These are phyloP conservation scores for Fusarium siculi DNA, from an alignment of 2,329 filamentous ascomycete genomes.

Conservation along the genomic window DNA sequence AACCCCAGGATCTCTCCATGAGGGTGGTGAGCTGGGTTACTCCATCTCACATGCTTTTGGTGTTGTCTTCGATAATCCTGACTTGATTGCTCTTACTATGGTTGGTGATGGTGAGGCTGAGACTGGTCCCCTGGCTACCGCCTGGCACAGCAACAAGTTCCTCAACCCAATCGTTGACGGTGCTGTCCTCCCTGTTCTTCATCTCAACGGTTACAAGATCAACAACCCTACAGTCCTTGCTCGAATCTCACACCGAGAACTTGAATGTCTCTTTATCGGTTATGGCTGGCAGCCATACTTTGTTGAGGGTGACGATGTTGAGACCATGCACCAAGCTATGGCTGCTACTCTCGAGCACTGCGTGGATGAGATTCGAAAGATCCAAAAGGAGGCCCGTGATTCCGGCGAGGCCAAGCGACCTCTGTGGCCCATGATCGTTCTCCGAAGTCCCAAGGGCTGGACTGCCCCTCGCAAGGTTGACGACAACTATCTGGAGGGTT, in stretches of 20 bases:
- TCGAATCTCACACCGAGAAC: conserved; percentile 78
- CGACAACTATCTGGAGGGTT: conserved; percentile 77
- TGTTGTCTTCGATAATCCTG: conserved; percentile 77
- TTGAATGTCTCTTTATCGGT: conserved; percentile 74
- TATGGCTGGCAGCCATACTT: conserved; percentile 86
- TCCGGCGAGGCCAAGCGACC: conserved; percentile 76
- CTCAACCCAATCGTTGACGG: conserved; percentile 82
- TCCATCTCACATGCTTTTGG: conserved; percentile 83
- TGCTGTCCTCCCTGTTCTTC: conserved; percentile 79
- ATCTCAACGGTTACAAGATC: conserved; percentile 88
- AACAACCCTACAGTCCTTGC: conserved; percentile 81
- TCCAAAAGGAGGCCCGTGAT: conserved; percentile 77
- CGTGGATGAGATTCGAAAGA: conserved; percentile 73
- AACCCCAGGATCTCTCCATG: conserved; percentile 80
- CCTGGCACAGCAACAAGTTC: conserved; percentile 86
- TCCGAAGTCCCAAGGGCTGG: conserved; percentile 84
- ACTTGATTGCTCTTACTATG: conserved; percentile 80
- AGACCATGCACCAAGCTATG: conserved; percentile 86
- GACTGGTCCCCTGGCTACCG: conserved; percentile 80
- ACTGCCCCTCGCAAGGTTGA: conserved; percentile 78
- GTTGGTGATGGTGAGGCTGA: conserved; percentile 86
- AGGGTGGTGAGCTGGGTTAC: conserved; percentile 86
- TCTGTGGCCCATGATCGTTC: conserved; percentile 81
- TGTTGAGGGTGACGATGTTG: conserved; percentile 78
- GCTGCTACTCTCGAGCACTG: conserved; percentile 79